Percentiles rank a stretch among this genome's conserved stretches.
Evolutionary conservation across 2,329 filamentous ascomycete species (phyloP).

Genomic region (Neofusicoccum parvum): DNA sequence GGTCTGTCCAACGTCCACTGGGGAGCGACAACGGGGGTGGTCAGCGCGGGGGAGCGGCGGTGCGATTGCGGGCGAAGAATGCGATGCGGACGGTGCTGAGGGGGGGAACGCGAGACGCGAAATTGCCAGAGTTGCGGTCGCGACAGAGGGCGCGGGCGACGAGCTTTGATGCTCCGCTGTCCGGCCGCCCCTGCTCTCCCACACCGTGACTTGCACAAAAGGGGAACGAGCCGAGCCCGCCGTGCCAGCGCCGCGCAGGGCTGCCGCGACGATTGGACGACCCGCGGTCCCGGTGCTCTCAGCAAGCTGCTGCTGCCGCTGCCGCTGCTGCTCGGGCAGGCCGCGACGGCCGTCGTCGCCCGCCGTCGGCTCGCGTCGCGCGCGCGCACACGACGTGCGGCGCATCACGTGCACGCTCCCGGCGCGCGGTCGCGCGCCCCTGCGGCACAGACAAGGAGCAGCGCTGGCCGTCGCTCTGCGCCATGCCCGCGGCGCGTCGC

Average conservation of each 20-base stretch:
- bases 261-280: neutral
- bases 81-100: slow-evolving; percentile 13
- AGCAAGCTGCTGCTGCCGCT: neutral
- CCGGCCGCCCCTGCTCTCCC: slow-evolving; percentile 12
- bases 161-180: slow-evolving; percentile 16
- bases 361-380: neutral
- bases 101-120: slow-evolving; percentile 16
- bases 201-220: slow-evolving; percentile 18
- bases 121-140: slow-evolving; percentile 17
- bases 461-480: neutral
- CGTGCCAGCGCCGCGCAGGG: neutral
- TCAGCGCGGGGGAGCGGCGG: slow-evolving; percentile 1
- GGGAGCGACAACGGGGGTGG: neutral
- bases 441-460: neutral
- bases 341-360: neutral
- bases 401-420: neutral
- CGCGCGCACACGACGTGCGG: neutral
- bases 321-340: neutral
- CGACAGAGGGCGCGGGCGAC: slow-evolving; percentile 6
- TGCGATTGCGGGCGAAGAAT: slow-evolving; percentile 11
- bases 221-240: slow-evolving; percentile 16
- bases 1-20: neutral
- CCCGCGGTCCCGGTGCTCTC: neutral
- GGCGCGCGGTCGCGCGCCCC: neutral
- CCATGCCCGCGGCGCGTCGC: neutral